Conservation (phyloP, 2,329 filamentous ascomycete species). For the Clarireedia monteithiana region DNA sequence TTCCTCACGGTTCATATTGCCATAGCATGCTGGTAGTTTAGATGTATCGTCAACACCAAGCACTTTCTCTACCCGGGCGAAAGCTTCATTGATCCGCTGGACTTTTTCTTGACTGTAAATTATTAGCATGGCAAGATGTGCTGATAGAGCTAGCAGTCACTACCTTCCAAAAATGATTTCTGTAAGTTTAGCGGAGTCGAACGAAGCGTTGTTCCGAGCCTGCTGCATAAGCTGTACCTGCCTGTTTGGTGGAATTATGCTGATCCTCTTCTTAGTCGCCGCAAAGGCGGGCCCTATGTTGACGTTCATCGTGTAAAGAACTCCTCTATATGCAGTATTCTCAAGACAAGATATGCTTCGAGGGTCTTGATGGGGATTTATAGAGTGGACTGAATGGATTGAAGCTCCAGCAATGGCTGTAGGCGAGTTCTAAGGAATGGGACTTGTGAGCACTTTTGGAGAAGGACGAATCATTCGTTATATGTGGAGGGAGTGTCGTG, state of each 20-base stretch:
- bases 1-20: slow-evolving; percentile 8
- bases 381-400: no score
- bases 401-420: no score
- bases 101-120: background rate
- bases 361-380: no score
- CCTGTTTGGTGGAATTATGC: background rate
- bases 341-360: no score
- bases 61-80: slow-evolving; percentile 10
- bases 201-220: background rate
- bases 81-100: slow-evolving; percentile 4
- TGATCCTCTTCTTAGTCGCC: background rate
- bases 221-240: background rate
- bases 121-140: background rate
- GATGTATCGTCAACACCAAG: slow-evolving; percentile 8
- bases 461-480: no score
- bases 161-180: background rate
- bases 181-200: background rate
- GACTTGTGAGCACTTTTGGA: no score
- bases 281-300: background rate
- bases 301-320: background rate
- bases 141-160: background rate
- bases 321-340: no score
- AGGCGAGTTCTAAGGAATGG: no score
- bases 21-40: slow-evolving; percentile 11
- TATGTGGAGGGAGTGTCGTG: no score